phyloP scores from a whole-genome alignment of 305 asterid species.

The Solanum hybrid region DNA sequence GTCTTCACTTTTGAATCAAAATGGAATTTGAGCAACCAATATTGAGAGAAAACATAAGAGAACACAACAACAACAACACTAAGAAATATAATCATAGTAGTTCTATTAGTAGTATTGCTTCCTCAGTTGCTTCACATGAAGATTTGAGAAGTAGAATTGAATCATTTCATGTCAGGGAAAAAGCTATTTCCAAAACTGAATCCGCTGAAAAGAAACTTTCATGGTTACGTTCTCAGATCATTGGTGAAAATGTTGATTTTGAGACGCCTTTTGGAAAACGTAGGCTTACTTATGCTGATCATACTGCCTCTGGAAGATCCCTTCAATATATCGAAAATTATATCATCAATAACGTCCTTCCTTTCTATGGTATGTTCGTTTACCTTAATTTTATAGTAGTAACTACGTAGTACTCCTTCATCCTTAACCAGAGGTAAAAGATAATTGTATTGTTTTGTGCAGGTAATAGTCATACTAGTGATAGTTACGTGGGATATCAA shows the following conservation, averaged over 20 bases:
- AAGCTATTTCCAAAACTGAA: conserved; percentile 7
- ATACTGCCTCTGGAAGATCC: conserved; percentile 68
- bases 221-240: conserved; percentile 60
- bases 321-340: conserved; percentile 48
- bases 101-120: neutral
- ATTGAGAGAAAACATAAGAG: neutral
- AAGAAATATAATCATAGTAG: neutral
- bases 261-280: conserved; percentile 54
- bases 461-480: conserved; percentile 66
- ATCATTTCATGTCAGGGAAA: conserved; percentile 2
- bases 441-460: neutral
- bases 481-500: conserved; percentile 46
- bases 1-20: neutral
- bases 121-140: neutral
- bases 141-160: neutral
- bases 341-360: conserved; percentile 36
- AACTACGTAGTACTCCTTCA: neutral
- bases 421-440: neutral
- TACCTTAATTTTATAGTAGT: neutral
- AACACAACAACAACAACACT: neutral
- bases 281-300: conserved; percentile 63
- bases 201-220: conserved; percentile 28
- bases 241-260: conserved; percentile 34
- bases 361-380: conserved; percentile 44
- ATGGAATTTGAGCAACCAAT: neutral